phyloP scores from a whole-genome alignment of 2,329 filamentous ascomycete genomes.

The Didymella pomorum region DNA sequence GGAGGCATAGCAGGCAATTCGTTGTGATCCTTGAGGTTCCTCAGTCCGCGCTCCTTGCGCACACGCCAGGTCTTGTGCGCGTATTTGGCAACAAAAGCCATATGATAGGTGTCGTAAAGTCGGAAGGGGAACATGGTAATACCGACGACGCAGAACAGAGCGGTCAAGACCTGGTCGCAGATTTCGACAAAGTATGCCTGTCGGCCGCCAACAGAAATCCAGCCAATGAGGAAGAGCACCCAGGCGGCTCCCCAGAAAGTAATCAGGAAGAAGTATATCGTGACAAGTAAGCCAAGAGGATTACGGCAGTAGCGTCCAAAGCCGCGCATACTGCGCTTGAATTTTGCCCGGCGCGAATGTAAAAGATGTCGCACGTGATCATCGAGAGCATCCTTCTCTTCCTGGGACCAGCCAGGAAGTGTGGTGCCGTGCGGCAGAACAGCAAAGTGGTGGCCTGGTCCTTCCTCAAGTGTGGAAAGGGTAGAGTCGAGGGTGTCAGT shows the following conservation, averaged over 20 bases:
- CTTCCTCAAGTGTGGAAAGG: slow-evolving; percentile 51
- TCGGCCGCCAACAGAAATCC: slow-evolving; percentile 79
- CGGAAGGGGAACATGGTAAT: slow-evolving; percentile 74
- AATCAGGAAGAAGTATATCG: slow-evolving; percentile 85
- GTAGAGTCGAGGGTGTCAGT: slow-evolving; percentile 45
- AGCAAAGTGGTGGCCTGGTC: slow-evolving; percentile 71
- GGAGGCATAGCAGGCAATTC: slow-evolving; percentile 64
- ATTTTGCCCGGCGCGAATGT: slow-evolving; percentile 78
- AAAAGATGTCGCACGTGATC: slow-evolving; percentile 88
- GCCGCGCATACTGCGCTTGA: slow-evolving; percentile 79
- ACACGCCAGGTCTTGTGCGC: slow-evolving; percentile 70
- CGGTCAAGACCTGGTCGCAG: slow-evolving; percentile 66
- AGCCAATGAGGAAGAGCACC: slow-evolving; percentile 87
- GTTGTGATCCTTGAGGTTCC: slow-evolving; percentile 71
- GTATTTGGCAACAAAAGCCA: slow-evolving; percentile 80
- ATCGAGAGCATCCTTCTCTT: slow-evolving; percentile 78
- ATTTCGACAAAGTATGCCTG: slow-evolving; percentile 68
- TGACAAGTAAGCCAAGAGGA: slow-evolving; percentile 82
- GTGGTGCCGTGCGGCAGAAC: slow-evolving; percentile 77
- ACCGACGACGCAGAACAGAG: slow-evolving; percentile 69
- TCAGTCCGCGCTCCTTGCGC: slow-evolving; percentile 67
- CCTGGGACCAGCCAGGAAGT: slow-evolving; percentile 77
- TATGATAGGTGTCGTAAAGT: slow-evolving; percentile 83
- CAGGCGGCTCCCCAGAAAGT: slow-evolving; percentile 85
- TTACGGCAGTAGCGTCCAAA: slow-evolving; percentile 78